Evolutionary conservation across 768 basidiomycete genomes (phyloP), one percentile per base, ranked within the genome.

Genomic region (Antrodiella citrinella): DNA sequence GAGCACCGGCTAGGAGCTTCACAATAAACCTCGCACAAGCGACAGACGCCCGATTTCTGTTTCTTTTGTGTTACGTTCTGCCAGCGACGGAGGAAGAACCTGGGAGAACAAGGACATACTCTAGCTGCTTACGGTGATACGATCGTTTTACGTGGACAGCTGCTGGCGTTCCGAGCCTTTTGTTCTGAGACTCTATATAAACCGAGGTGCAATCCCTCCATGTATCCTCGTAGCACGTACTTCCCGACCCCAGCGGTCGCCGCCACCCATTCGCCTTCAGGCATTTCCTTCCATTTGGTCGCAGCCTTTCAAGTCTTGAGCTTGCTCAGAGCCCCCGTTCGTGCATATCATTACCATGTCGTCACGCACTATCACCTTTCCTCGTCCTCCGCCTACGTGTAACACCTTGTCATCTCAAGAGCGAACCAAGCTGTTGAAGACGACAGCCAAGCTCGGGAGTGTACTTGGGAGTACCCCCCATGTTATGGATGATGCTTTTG

Each of bases 391-490:
- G 3, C 79, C 80, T 0, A 85, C 82, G 20, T 75, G 69, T 13
- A 84, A 85, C 62, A 64, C 70, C 15, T 62, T 81, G 45, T 74
- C 76, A 4, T 54, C 70, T 1, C 58, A 70, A 20, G 76, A 82
- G 61, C 75, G 81, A n/a, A 60, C 69, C 7, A 77, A 77, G 48
- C 72, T 84, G 20, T 57, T 80, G 24, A 77, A 80, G 23, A 73
- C 75, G 21, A 74, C 79, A 19, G 76, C 72, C 57, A 84, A 83
- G 65, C 71, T 85, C 19, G 73, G 74, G 19, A 73, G 77, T 42
- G 63, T 84, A 10, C 65, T 84, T 10, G 82, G 82, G 11, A 67
- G 72, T 18, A 75, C 79, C 13, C 82, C 82, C n/a, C 78, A 74
- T 51, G 66, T 82, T 25, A 54, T 78, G 10, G 81, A 84, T 41